Evolutionary conservation across 495 filamentous ascomycete species (phyloP).

Genomic region (Penicillium roqueforti): DNA sequence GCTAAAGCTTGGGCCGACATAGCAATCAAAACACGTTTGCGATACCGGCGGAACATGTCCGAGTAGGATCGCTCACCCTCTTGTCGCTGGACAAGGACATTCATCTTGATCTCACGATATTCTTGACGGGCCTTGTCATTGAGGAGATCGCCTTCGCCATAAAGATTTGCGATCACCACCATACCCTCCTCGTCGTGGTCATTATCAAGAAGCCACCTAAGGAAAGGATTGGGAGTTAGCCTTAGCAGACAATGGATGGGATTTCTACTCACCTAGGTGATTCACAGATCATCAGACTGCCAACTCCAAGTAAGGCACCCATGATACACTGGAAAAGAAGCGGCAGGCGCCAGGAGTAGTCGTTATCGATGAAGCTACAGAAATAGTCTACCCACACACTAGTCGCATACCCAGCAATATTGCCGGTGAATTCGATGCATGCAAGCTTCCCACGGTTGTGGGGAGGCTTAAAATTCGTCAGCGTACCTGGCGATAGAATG

Average conservation of each 20-base stretch:
- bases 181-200: constrained; percentile 98
- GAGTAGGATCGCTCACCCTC: constrained; percentile 88
- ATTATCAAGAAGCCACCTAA: constrained; percentile 92
- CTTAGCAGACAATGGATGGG: background rate
- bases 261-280: constrained; percentile 72
- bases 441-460: constrained; percentile 94
- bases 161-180: constrained; percentile 94
- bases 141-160: constrained; percentile 91
- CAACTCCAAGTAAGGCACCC: constrained; percentile 76
- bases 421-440: constrained; percentile 97
- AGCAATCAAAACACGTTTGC: constrained; percentile 90
- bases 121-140: constrained; percentile 86
- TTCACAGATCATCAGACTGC: constrained; percentile 91
- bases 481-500: background rate
- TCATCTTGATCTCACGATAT: constrained; percentile 98
- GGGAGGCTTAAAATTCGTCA: constrained; percentile 55
- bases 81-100: constrained; percentile 85
- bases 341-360: constrained; percentile 88
- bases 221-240: background rate
- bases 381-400: constrained; percentile 99
- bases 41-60: constrained; percentile 95
- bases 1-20: constrained; percentile 97
- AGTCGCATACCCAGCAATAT: constrained; percentile 90
- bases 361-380: constrained; percentile 80
- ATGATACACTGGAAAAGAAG: constrained; percentile 92